These are phyloP conservation scores for Aspergillus spinulosporus DNA, from an alignment of 2,329 filamentous ascomycete genomes.

Conservation along the genomic window DNA sequence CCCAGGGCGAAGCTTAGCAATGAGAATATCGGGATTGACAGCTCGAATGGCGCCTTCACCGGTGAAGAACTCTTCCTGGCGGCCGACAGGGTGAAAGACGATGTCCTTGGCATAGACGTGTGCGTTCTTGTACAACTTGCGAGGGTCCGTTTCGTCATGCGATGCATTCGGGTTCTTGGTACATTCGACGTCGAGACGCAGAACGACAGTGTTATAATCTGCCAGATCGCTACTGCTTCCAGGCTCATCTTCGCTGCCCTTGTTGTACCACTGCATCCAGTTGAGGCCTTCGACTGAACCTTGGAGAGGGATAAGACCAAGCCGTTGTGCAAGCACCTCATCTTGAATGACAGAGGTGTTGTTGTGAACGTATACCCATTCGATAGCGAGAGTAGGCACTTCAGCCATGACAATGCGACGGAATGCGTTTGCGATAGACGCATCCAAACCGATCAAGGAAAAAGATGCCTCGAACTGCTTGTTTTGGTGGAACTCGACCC, in stretches of 20 bases:
- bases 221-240: conserved; percentile 53
- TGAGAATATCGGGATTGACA: conserved; percentile 86
- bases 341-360: conserved; percentile 98
- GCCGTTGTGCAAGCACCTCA: conserved; percentile 85
- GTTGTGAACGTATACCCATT: conserved; percentile 89
- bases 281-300: conserved; percentile 75
- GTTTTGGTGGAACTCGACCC: conserved; percentile 82
- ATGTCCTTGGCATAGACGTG: conserved; percentile 80
- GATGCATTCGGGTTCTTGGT: conserved; percentile 73
- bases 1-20: conserved; percentile 89
- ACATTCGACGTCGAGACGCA: conserved; percentile 77
- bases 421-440: conserved; percentile 93
- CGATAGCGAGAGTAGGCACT: conserved; percentile 90
- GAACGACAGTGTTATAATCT: conserved; percentile 84
- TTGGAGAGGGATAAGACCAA: conserved; percentile 87
- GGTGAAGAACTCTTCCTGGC: conserved; percentile 67
- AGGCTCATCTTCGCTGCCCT: conserved; percentile 64
- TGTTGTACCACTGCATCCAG: conserved; percentile 80
- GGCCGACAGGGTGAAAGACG: conserved; percentile 71
- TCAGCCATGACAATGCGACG: conserved; percentile 93
- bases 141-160: conserved; percentile 73
- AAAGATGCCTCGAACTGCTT: conserved; percentile 76
- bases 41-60: conserved; percentile 69
- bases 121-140: conserved; percentile 80
- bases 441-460: conserved; percentile 88